These are phyloP conservation scores for Chaetothyriales sp. DNA, from an alignment of 2,329 filamentous ascomycete genomes.

Conservation along the genomic window DNA sequence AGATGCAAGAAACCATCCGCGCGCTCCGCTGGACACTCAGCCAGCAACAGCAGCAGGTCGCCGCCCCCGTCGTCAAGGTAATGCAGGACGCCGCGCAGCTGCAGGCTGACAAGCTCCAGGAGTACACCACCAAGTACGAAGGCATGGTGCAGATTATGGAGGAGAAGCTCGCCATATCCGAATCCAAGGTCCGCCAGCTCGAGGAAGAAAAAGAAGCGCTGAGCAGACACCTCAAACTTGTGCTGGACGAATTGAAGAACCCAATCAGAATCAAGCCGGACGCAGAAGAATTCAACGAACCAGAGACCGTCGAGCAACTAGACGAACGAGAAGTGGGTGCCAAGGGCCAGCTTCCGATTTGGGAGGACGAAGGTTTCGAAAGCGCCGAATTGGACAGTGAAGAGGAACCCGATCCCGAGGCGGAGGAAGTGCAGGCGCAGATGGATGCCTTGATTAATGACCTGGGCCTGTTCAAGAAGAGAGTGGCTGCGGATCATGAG, in stretches of 20 bases:
- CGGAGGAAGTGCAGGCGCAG: constrained; percentile 60
- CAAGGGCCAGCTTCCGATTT: constrained; percentile 1
- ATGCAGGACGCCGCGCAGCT: constrained; percentile 64
- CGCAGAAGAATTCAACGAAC: constrained; percentile 10
- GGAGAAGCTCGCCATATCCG: constrained; percentile 75
- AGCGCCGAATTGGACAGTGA: constrained; percentile 28
- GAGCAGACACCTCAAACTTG: constrained; percentile 73
- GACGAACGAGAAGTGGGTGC: background rate
- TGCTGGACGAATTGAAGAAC: constrained; percentile 74
- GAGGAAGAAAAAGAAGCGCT: constrained; percentile 84
- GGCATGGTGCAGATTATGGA: constrained; percentile 94
- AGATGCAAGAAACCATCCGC: constrained; percentile 93
- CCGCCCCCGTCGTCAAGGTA: constrained; percentile 43
- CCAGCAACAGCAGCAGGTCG: constrained; percentile 26
- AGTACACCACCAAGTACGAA: constrained; percentile 82
- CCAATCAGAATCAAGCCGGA: constrained; percentile 53
- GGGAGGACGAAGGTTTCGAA: constrained; percentile 28
- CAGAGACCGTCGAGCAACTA: too few species aligned
- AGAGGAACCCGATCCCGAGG: constrained; percentile 43
- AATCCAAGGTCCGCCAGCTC: constrained; percentile 84
- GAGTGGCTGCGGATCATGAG: constrained; percentile 61
- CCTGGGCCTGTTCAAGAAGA: constrained; percentile 64
- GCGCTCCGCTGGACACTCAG: constrained; percentile 62
- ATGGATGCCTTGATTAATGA: constrained; percentile 76
- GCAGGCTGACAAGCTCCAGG: constrained; percentile 74